phyloP scores from a whole-genome alignment of 441 rosid genomes.

The Aleurites moluccanus region DNA sequence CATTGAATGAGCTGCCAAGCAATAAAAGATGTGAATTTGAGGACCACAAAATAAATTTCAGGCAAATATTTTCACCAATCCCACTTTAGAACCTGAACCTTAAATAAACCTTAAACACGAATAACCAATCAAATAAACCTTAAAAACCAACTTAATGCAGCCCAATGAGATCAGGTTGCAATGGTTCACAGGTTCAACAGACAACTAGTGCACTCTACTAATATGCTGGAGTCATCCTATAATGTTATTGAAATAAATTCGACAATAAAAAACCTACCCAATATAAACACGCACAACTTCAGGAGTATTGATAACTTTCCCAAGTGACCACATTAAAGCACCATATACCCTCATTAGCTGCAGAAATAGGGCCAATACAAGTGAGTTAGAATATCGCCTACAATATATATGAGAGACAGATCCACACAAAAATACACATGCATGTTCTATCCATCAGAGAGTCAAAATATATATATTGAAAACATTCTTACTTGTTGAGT shows the following conservation, averaged over 20 bases:
- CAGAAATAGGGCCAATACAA: conserved; percentile 14
- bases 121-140: not conserved
- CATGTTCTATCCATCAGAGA: not conserved
- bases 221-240: not conserved
- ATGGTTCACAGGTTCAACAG: not conserved
- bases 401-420: not conserved
- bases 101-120: too few species aligned
- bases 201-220: not conserved
- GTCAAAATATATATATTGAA: not conserved
- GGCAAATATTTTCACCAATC: not conserved
- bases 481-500: conserved; percentile 76
- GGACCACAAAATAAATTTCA: not conserved
- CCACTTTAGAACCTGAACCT: not conserved
- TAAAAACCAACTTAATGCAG: not conserved
- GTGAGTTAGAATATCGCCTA: conserved; percentile 2
- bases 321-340: conserved; percentile 98
- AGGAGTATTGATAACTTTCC: conserved; percentile 93
- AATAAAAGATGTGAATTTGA: not conserved
- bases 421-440: not conserved
- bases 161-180: not conserved
- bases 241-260: not conserved
- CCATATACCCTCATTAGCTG: conserved; percentile 99
- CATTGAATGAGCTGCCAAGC: conserved; percentile 81
- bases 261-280: conserved; percentile 53
- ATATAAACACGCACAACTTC: conserved; percentile 94